These are phyloP conservation scores for Aspergillus quadricinctus DNA, from an alignment of 2,329 filamentous ascomycete species.

Conservation along the genomic window DNA sequence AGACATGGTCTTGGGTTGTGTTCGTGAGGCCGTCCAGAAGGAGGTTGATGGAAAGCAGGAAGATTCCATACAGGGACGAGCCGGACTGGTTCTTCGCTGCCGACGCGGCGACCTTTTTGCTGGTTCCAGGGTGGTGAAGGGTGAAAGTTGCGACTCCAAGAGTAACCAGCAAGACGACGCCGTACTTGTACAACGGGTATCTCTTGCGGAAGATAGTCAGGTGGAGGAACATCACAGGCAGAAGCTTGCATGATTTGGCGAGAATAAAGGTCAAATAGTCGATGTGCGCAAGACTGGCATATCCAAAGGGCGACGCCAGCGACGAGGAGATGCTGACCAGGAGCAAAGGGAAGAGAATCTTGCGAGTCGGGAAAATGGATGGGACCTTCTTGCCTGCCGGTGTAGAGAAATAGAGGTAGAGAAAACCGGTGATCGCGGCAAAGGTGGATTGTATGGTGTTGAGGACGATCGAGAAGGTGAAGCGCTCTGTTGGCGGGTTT, in stretches of 20 bases:
- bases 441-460: slow-evolving; percentile 94
- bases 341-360: slow-evolving; percentile 72
- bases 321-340: slow-evolving; percentile 84
- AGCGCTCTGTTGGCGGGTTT: slow-evolving; percentile 58
- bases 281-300: slow-evolving; percentile 85
- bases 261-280: slow-evolving; percentile 98
- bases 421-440: slow-evolving; percentile 73
- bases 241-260: slow-evolving; percentile 94
- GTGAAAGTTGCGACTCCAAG: slow-evolving; percentile 93
- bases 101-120: slow-evolving; percentile 47
- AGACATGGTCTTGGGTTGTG: slow-evolving; percentile 93
- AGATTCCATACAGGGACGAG: slow-evolving; percentile 64
- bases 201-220: slow-evolving; percentile 82
- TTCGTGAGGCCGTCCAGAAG: slow-evolving; percentile 96
- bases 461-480: slow-evolving; percentile 90
- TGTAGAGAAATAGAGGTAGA: slow-evolving; percentile 68
- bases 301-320: slow-evolving; percentile 91
- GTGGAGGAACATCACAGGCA: slow-evolving; percentile 98
- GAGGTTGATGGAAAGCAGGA: slow-evolving; percentile 82
- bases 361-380: slow-evolving; percentile 67
- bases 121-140: slow-evolving; percentile 68
- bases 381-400: slow-evolving; percentile 48
- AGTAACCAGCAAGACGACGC: slow-evolving; percentile 86
- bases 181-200: slow-evolving; percentile 95
- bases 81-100: slow-evolving; percentile 55